These are phyloP conservation scores for Penicillium hordei DNA, from an alignment of 2,329 filamentous ascomycete genomes.

Conservation along the genomic window DNA sequence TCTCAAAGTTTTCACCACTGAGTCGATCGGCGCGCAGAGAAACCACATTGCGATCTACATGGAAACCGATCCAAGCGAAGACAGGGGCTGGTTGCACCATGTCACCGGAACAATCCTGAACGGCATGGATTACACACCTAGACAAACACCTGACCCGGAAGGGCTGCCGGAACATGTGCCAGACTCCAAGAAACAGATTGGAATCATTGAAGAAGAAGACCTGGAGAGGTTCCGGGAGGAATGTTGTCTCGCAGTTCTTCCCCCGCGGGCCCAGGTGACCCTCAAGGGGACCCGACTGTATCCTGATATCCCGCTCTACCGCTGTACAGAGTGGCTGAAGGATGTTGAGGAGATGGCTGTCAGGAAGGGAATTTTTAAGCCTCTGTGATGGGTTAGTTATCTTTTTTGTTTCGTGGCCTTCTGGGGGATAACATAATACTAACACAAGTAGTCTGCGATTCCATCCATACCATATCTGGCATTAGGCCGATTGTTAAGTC, in stretches of 20 bases:
- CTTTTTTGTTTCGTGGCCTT: not conserved
- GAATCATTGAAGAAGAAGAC: slow-evolving; percentile 14
- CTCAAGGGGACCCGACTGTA: slow-evolving; percentile 11
- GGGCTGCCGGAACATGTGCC: slow-evolving; percentile 9
- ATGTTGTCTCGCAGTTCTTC: slow-evolving; percentile 13
- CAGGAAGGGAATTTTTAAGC: slow-evolving; percentile 17
- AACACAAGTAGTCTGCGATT: not conserved
- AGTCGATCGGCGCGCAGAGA: slow-evolving; percentile 12
- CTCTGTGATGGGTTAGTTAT: not conserved
- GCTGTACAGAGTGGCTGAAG: slow-evolving; percentile 17
- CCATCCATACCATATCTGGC: not conserved
- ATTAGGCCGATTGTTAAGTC: not conserved
- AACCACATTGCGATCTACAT: slow-evolving; percentile 23
- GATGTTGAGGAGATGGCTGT: slow-evolving; percentile 20
- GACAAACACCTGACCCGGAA: slow-evolving; percentile 10
- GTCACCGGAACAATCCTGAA: slow-evolving; percentile 21
- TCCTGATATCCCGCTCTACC: slow-evolving; percentile 16
- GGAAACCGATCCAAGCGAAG: slow-evolving; percentile 14
- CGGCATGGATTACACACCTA: slow-evolving; percentile 17
- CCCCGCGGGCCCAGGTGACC: slow-evolving; percentile 16
- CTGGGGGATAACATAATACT: not conserved
- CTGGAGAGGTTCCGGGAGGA: slow-evolving; percentile 14
- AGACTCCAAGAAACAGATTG: slow-evolving; percentile 16
- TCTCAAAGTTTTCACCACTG: slow-evolving; percentile 17
- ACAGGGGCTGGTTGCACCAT: slow-evolving; percentile 14